A percentile compares a stretch with the other conserved stretches of the same genome.
Evolutionary conservation across 345 rosid genomes (phyloP).

Genomic region (Linum tenue): DNA sequence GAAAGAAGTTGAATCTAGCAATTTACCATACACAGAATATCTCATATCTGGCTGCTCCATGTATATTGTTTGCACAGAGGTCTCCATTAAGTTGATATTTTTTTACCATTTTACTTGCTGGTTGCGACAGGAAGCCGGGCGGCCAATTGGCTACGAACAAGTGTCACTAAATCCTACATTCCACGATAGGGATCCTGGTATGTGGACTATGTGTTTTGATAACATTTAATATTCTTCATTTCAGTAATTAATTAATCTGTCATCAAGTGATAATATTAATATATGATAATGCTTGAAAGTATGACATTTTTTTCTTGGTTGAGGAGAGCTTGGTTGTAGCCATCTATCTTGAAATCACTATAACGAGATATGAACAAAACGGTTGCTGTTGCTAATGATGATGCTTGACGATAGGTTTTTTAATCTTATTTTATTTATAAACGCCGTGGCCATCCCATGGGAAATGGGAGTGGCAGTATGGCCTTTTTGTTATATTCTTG

Average conservation of each 20-base stretch:
- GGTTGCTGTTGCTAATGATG: not conserved
- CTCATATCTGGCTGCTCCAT: not conserved
- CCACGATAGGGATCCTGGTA: too few relatives aligned
- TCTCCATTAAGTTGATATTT: too few relatives aligned
- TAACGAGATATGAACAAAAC: constrained; percentile 10
- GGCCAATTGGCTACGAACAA: too few relatives aligned
- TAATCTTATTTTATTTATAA: not conserved
- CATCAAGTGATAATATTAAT: too few relatives aligned
- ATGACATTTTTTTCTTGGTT: not conserved
- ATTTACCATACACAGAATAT: not conserved
- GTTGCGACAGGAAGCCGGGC: too few relatives aligned
- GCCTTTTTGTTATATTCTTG: not conserved
- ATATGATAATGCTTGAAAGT: not conserved
- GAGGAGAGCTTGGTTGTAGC: not conserved
- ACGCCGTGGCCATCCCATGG: too few relatives aligned
- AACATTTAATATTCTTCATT: too few relatives aligned
- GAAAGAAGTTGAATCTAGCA: too few relatives aligned
- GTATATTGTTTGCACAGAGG: not conserved
- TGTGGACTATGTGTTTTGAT: too few relatives aligned
- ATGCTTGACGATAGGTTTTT: not conserved
- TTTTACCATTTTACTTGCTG: too few relatives aligned
- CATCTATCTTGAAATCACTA: constrained; percentile 7
- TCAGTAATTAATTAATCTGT: too few relatives aligned
- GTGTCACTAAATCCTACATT: too few relatives aligned
- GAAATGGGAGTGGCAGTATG: not conserved